Conservation (phyloP, 148 eudicot genomes). For the Camellia sinensis region DNA sequence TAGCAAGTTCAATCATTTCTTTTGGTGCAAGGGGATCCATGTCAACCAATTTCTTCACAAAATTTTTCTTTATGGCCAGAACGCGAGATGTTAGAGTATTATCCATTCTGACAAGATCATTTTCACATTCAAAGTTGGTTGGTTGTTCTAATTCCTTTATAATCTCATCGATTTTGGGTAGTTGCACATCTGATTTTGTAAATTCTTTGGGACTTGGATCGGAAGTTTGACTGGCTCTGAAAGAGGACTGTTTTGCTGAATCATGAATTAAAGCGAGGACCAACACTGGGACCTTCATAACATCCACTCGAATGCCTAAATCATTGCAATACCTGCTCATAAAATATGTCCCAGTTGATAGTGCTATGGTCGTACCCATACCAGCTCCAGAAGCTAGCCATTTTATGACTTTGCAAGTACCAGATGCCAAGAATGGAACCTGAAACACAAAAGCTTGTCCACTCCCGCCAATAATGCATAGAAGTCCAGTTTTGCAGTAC, state of each 20-base stretch:
- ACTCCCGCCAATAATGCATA: conserved; percentile 13
- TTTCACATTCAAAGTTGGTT: not conserved
- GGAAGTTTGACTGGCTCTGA: too few species aligned
- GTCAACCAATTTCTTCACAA: not conserved
- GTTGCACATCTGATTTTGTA: too few species aligned
- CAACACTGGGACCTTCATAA: conserved; percentile 7
- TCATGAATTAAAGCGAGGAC: not conserved
- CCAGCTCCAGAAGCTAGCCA: not conserved
- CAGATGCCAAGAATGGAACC: not conserved
- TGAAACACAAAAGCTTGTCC: not conserved
- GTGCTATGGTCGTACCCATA: not conserved
- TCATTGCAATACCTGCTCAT: conserved; percentile 5
- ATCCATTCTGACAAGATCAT: not conserved
- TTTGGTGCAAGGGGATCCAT: not conserved
- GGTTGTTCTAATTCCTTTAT: not conserved
- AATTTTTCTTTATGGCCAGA: not conserved
- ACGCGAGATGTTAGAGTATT: not conserved
- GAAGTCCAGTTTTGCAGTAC: conserved; percentile 32
- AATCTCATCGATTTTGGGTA: not conserved
- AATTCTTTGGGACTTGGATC: too few species aligned
- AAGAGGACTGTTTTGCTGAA: not conserved
- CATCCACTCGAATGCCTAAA: conserved; percentile 7
- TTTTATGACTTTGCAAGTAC: not conserved
- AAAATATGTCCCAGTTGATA: not conserved
- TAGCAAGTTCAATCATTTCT: not conserved